These are phyloP conservation scores for Ceratobasidium sp. DNA, from an alignment of 1,284 basidiomycete species.

Conservation along the genomic window DNA sequence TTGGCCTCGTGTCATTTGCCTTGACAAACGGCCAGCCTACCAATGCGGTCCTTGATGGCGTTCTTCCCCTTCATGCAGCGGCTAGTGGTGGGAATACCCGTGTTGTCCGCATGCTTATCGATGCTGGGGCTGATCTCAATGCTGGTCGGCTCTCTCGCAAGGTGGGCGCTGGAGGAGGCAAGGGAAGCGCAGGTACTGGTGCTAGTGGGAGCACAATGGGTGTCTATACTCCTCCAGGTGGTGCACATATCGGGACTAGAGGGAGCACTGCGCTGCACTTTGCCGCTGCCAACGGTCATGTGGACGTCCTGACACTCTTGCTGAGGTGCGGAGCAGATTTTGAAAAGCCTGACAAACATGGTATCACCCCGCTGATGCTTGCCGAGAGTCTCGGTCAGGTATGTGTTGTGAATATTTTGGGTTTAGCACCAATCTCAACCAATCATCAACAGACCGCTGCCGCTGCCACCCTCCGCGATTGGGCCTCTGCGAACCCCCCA, in stretches of 20 bases:
- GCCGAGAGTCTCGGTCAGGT: conserved; percentile 55
- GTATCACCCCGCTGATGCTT: conserved; percentile 69
- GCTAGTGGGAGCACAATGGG: conserved; percentile 41
- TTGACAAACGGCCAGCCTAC: conserved; percentile 91
- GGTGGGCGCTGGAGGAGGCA: conserved; percentile 25
- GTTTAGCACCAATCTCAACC: conserved; percentile 47
- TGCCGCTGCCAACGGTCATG: conserved; percentile 89
- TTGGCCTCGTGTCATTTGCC: conserved; percentile 86
- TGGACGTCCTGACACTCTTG: conserved; percentile 72
- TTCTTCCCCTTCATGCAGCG: conserved; percentile 90
- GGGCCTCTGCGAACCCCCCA: conserved; percentile 16
- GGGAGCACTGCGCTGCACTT: conserved; percentile 84
- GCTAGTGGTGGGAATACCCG: conserved; percentile 84
- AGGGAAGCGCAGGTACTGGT: conserved; percentile 7
- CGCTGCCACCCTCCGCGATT: conserved; percentile 19
- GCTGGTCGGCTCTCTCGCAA: conserved; percentile 54
- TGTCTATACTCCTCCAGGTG: conserved; percentile 26
- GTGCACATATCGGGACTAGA: conserved; percentile 27
- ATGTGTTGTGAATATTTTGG: conserved; percentile 53
- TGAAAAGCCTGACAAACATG: conserved; percentile 82
- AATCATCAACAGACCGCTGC: conserved; percentile 23
- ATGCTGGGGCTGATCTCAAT: conserved; percentile 91
- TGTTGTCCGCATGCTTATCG: conserved; percentile 85
- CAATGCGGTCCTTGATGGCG: conserved; percentile 90
- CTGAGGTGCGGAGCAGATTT: conserved; percentile 81